Evolutionary conservation across 176 grass and related monocot species (phyloP), one percentile per base, ranked within the genome.

Genomic region (Calamus simplicifolius): DNA sequence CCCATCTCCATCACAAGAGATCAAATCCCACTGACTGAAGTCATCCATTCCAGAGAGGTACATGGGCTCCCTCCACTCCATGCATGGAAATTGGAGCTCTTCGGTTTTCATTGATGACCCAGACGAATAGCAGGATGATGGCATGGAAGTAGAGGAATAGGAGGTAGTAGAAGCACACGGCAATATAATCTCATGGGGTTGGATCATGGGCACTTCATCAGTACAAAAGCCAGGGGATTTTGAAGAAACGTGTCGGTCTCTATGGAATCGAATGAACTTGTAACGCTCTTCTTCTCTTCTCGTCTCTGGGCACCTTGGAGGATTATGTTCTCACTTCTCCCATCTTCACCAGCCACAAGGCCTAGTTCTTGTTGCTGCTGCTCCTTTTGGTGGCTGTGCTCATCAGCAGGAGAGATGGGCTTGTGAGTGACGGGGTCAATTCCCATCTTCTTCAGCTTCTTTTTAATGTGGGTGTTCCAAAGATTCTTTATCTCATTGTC

Each of bases 51-150:
- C 77, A 54, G 59, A 81, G 56, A 89, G 29, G 73, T 77, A 89
- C 82, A 80, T 83, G 16, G 82, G 69, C 19, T 95, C 85, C 2
- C 85, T 76, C 90, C 90, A 89, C 68, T 90, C 85, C 79, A 80
- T 69, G 65, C 78, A 69, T 78, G 80, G 62, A 50, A 73, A 49
- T 14, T 69, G 72, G 78, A 83, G 82, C 31, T 85, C 72, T 3
- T 59, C 69, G 38, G 77, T 73, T 5, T 27, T 68, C 69, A 29
- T 17, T 7, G 62, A 71, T 19, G 43, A 50, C 19, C 73, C 70
- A 1, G 84, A 80, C 5, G 70, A 62, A 28, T 71, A 63, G 12
- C 62, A 10, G 0, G 79, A 54, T 0, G 73, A 67, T 0, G 72
- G 71, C 0, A 71, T 51, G 3, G 66, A 55, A 0, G 81, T 80